Evolutionary conservation across 805 yeast genomes (phyloP).

Genomic region (Kurtzmaniella cleridarum): DNA sequence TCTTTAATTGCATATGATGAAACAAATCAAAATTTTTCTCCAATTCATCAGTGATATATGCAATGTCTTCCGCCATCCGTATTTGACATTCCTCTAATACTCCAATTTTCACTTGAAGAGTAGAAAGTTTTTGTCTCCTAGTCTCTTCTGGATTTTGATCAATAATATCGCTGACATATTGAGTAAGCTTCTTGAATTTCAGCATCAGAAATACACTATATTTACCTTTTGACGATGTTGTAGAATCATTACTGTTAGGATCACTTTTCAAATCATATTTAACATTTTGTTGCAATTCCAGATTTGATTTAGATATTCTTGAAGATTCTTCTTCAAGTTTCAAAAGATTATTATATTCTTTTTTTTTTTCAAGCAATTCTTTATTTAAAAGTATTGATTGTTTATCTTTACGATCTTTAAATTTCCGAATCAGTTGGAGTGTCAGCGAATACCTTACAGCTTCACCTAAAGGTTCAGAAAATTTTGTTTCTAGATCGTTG

Average conservation of each 20-base stretch:
- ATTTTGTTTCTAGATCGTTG: slow-evolving; percentile 49
- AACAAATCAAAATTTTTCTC: slow-evolving; percentile 46
- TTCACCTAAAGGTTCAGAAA: slow-evolving; percentile 65
- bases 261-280: slow-evolving; percentile 15
- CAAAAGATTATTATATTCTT: slow-evolving; percentile 24
- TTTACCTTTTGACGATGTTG: slow-evolving; percentile 21
- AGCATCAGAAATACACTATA: slow-evolving; percentile 48
- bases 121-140: slow-evolving; percentile 47
- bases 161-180: slow-evolving; percentile 50
- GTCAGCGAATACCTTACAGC: slow-evolving; percentile 61
- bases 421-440: slow-evolving; percentile 53
- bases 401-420: slow-evolving; percentile 39
- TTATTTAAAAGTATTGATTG: slow-evolving; percentile 27
- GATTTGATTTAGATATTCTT: slow-evolving; percentile 8
- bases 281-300: slow-evolving; percentile 12
- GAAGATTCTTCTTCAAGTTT: slow-evolving; percentile 25
- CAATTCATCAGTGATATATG: slow-evolving; percentile 37
- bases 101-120: slow-evolving; percentile 45
- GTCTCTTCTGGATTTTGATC: slow-evolving; percentile 65
- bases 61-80: slow-evolving; percentile 36
- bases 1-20: slow-evolving; percentile 44
- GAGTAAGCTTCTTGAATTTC: slow-evolving; percentile 44
- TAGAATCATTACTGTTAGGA: slow-evolving; percentile 6
- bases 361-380: slow-evolving; percentile 27
- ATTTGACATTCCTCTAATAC: slow-evolving; percentile 48